Conservation (phyloP, 805 yeast genomes). For the Teunomyces barrocoloradensis region DNA sequence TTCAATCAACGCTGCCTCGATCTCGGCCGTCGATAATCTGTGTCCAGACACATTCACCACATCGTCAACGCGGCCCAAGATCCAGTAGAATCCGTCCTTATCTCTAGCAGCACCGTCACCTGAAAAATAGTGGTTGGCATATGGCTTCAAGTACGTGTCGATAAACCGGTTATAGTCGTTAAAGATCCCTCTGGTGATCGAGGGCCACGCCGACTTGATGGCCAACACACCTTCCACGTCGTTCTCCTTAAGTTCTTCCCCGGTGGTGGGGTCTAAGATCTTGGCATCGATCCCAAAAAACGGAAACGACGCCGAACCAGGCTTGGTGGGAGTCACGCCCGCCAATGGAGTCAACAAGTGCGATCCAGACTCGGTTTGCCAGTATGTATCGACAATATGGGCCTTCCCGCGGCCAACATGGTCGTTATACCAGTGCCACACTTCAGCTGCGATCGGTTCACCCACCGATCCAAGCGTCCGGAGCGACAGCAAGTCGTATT, state of each 20-base stretch:
- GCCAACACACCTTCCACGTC: constrained; percentile 97
- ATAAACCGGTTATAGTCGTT: constrained; percentile 81
- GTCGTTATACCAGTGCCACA: constrained; percentile 98
- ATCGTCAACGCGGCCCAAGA: constrained; percentile 97
- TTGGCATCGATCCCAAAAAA: constrained; percentile 92
- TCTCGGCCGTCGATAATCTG: constrained; percentile 97
- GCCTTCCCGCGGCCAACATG: constrained; percentile 86
- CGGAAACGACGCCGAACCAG: constrained; percentile 96
- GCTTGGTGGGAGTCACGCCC: constrained; percentile 92
- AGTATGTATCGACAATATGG: constrained; percentile 93
- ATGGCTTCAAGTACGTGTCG: constrained; percentile 91
- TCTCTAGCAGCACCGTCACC: constrained; percentile 99
- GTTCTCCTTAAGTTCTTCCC: constrained; percentile 77
- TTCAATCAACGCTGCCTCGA: constrained; percentile 85
- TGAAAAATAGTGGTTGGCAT: constrained; percentile 90
- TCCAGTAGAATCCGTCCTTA: constrained; percentile 95
- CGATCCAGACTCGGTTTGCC: constrained; percentile 99
- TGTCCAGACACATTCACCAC: constrained; percentile 98
- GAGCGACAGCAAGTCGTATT: constrained; percentile 79
- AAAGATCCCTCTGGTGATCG: constrained; percentile 96
- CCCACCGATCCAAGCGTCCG: constrained; percentile 97
- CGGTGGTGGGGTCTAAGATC: constrained; percentile 90
- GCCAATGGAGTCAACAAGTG: constrained; percentile 94
- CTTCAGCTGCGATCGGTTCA: constrained; percentile 96
- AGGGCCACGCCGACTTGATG: constrained; percentile 90